Evolutionary conservation across 306 rosid genomes (phyloP), one percentile per base, ranked within the genome.

Genomic region (Medicago arabica): DNA sequence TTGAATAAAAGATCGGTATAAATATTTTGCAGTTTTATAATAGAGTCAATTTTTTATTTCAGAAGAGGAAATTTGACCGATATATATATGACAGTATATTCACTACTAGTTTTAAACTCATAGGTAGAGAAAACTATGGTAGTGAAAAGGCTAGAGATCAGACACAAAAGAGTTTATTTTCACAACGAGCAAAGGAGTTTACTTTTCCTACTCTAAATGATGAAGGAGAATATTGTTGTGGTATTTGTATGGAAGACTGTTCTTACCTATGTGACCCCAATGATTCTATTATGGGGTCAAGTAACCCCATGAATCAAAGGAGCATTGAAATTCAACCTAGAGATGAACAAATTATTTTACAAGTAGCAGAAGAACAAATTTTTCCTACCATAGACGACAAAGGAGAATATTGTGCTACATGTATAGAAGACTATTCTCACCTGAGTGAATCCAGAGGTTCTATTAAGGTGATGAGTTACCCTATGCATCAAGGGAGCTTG

Each of bases 1-100:
- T 23, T 23, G 28, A 23, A 23, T 23, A 23, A 23, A 23, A 23
- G 28, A 23, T 23, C 1, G 28, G 28, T 23, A 23, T 23, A 23
- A 2, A 23, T 23, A 23, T 23, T 23, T 23, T 23, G 1, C 28
- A 23, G 2, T 21, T 21, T 21, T 1, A 21, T 21, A 21, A 21
- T 23, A 23, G 1, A 23, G 12, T 46, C 9, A 46, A 46, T 11
- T 14, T 46, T 34, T 3, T 34, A 1, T 15, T 36, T 43, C 71
- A 49, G 46, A 73, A 77, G 69, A 63, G 82, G 40, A 70, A 74
- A 68, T 57, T 72, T 19, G 71, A 69, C 18, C 66, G 7, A 28
- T 61, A 49, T 50, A 70, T 77, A 16, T 17, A 43, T 25, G 66
- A 49, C 50, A 61, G 54, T n/a, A 12, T 50, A 43, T 62, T 23